Percentiles rank a stretch among this genome's conserved stretches.
Evolutionary conservation across 225 moss, liverwort and hornwort species (phyloP).

Genomic region (Physcomitrellopsis africana): DNA sequence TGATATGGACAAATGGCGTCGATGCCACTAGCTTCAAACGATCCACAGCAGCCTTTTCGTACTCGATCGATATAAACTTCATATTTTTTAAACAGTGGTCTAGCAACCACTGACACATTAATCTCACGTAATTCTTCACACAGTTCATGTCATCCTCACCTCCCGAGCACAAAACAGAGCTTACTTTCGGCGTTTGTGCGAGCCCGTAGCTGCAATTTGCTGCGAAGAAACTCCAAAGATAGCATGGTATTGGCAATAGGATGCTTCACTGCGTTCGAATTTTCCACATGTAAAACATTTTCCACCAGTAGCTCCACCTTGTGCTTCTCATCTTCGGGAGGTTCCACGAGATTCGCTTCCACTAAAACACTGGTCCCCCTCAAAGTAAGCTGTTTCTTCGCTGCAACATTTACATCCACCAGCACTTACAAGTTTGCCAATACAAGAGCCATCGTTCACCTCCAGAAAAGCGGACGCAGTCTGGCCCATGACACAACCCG

Average conservation of each 20-base stretch:
- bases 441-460: slow-evolving; percentile 92
- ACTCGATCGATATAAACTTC: slow-evolving; percentile 70
- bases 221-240: slow-evolving; percentile 77
- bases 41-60: slow-evolving; percentile 74
- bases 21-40: slow-evolving; percentile 86
- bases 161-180: background rate
- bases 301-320: slow-evolving; percentile 78
- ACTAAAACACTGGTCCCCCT: slow-evolving; percentile 83
- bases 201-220: slow-evolving; percentile 80
- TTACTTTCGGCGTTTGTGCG: slow-evolving; percentile 79
- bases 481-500: slow-evolving; percentile 74
- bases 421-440: slow-evolving; percentile 87
- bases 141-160: slow-evolving; percentile 91
- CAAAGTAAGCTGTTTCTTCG: slow-evolving; percentile 54
- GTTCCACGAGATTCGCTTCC: slow-evolving; percentile 74
- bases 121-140: slow-evolving; percentile 89
- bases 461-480: slow-evolving; percentile 76
- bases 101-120: slow-evolving; percentile 87
- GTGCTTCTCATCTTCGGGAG: slow-evolving; percentile 85
- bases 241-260: slow-evolving; percentile 80
- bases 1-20: slow-evolving; percentile 79
- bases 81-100: slow-evolving; percentile 90
- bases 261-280: slow-evolving; percentile 67
- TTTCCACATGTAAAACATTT: slow-evolving; percentile 79
- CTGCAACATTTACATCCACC: slow-evolving; percentile 65